These are phyloP conservation scores for Limnanthes douglasii DNA, from an alignment of 345 rosid genomes.

Conservation along the genomic window DNA sequence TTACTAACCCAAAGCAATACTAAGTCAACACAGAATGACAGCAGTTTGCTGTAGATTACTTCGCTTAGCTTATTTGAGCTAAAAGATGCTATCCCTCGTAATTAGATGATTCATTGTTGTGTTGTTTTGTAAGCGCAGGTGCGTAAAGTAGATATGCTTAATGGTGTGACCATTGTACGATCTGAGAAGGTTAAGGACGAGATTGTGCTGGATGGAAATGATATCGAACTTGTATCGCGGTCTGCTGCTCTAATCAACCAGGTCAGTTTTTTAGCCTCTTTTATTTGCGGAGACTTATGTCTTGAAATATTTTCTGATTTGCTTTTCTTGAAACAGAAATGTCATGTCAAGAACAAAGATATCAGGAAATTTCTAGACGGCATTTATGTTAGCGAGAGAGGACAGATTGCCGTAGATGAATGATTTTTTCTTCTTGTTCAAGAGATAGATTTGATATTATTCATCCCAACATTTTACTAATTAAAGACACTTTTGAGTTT, in stretches of 20 bases:
- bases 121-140: conserved; percentile 14
- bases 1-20: no score
- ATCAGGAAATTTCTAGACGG: conserved; percentile 59
- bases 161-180: conserved; percentile 36
- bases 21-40: no score
- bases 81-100: no score
- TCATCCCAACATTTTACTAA: no score
- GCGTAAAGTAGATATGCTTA: conserved; percentile 47
- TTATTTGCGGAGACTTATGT: neutral
- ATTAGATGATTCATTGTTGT: no score
- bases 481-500: no score
- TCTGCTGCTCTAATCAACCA: conserved; percentile 52
- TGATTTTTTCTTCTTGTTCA: no score
- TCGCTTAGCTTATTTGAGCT: no score
- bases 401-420: conserved; percentile 22
- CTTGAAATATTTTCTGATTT: no score
- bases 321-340: conserved; percentile 20
- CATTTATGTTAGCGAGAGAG: conserved; percentile 50
- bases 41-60: no score
- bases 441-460: no score
- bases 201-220: conserved; percentile 41
- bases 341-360: conserved; percentile 52
- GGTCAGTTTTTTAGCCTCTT: conserved; percentile 10
- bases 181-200: conserved; percentile 63
- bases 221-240: conserved; percentile 44